Conservation (phyloP, 2,329 filamentous ascomycete genomes). For the Penicillium fuscoglaucum region DNA sequence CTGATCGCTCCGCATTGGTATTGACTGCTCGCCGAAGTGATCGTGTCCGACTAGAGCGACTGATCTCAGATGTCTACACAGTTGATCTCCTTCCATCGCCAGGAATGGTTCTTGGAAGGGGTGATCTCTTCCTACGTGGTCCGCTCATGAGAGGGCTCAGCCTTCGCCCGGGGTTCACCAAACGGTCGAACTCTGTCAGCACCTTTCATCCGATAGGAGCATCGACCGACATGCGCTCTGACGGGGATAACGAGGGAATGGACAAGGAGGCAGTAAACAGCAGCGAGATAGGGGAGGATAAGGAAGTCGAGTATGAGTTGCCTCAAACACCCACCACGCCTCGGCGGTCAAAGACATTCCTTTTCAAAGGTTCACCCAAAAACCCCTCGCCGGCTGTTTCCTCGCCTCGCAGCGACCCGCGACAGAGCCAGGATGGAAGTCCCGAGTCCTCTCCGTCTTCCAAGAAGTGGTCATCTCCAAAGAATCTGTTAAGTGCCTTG, state of each 20-base stretch:
- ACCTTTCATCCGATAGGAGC: slow-evolving; percentile 20
- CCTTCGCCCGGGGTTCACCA: slow-evolving; percentile 72
- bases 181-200: slow-evolving; percentile 63
- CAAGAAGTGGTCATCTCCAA: slow-evolving; percentile 25
- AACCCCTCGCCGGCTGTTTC: slow-evolving; percentile 9
- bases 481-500: slow-evolving; percentile 19
- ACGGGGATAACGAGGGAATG: slow-evolving; percentile 13
- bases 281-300: slow-evolving; percentile 15
- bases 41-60: slow-evolving; percentile 71
- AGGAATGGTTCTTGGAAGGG: slow-evolving; percentile 68
- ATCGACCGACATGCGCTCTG: slow-evolving; percentile 10
- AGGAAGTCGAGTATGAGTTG: slow-evolving; percentile 12
- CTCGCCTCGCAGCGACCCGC: slow-evolving; percentile 19
- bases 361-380: slow-evolving; percentile 15
- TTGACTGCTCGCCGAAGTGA: slow-evolving; percentile 74
- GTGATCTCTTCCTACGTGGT: slow-evolving; percentile 71
- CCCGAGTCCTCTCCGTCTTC: slow-evolving; percentile 14
- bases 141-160: slow-evolving; percentile 87
- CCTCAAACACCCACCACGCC: slow-evolving; percentile 17
- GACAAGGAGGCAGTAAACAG: slow-evolving; percentile 15
- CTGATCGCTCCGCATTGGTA: slow-evolving; percentile 66
- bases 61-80: slow-evolving; percentile 80
- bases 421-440: slow-evolving; percentile 15
- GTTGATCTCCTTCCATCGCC: slow-evolving; percentile 78
- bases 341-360: slow-evolving; percentile 18